phyloP scores from a whole-genome alignment of 1,284 basidiomycete species.

The Ustilago trichophora region DNA sequence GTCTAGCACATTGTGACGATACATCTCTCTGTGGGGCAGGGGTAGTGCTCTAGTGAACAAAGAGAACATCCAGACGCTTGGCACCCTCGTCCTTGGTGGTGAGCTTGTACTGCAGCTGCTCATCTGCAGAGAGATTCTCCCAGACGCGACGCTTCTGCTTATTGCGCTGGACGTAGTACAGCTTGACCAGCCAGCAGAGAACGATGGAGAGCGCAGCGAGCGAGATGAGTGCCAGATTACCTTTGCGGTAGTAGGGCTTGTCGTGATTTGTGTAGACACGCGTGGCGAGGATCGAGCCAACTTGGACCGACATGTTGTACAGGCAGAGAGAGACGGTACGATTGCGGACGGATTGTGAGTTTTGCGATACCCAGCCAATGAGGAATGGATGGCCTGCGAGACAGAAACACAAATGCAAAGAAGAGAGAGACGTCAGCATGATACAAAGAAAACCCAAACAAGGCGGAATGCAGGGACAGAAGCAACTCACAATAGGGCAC shows the following conservation, averaged over 20 bases:
- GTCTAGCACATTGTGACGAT: no score
- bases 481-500: conserved; percentile 36
- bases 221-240: conserved; percentile 36
- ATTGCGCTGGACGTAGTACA: conserved; percentile 48
- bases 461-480: background rate
- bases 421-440: no score
- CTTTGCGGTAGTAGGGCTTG: conserved; percentile 47
- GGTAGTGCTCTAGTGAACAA: conserved; percentile 51
- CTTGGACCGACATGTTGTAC: conserved; percentile 57
- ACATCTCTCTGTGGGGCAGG: no score
- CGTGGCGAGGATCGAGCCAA: conserved; percentile 35
- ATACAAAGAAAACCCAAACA: no score
- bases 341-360: conserved; percentile 45
- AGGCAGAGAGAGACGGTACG: conserved; percentile 43
- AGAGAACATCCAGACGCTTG: conserved; percentile 38
- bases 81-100: conserved; percentile 46
- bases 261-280: conserved; percentile 47
- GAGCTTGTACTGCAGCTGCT: conserved; percentile 41
- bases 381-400: conserved; percentile 32
- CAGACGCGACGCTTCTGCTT: conserved; percentile 29
- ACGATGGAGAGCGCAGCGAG: conserved; percentile 28
- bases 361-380: conserved; percentile 28
- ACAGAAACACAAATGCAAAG: no score
- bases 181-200: conserved; percentile 38
- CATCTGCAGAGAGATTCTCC: conserved; percentile 17